Evolutionary conservation across 2,329 filamentous ascomycete species (phyloP), one percentile per base, ranked within the genome.

Genomic region (Sclerotinia spermophila): DNA sequence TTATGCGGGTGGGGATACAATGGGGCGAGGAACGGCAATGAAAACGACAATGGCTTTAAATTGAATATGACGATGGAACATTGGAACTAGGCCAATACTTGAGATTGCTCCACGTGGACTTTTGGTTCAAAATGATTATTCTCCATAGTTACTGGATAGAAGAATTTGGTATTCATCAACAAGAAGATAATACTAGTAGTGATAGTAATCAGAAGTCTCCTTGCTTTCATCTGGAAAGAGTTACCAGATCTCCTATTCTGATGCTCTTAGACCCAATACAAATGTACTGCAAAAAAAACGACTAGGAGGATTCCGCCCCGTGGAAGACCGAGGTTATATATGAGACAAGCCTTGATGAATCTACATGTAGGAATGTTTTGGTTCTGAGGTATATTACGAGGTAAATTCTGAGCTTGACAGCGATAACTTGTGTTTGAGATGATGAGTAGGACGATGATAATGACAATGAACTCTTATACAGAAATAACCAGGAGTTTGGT

Each of bases 231-330:
- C 48, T 27, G 8, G 27, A 8, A 30, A 53, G 13, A 27, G 27
- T 30, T n/a, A 17, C 8, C 4, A 17, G 2, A 3, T 15, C 48
- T 6, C 13, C 48, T 51, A 17, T 13, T 53, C 48, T 53, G 0
- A 53, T 53, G 2, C 17, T 27, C 13, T 27, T 30, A 30, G 13
- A 53, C n/a, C n/a, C 13, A 17, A 8, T 53, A 15, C 10, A 53
- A 27, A 27, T 1, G 1, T 6, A 5, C n/a, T 13, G 1, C 21
- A 13, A n/a, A 13, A 2, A 2, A 48, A 13, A 13, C 10, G n/a
- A 10, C 45, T n/a, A n/a, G 24, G 21, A 48, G 1, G 10, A n/a
- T 48, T 13, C 10, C 45, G 24, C 4, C 21, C 21, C 10, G 1
- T n/a, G 10, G 6, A n/a, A n/a, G 10, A 48, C 48, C 13, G 10